phyloP scores from a whole-genome alignment of 345 rosid species.

The Brassica incana region DNA sequence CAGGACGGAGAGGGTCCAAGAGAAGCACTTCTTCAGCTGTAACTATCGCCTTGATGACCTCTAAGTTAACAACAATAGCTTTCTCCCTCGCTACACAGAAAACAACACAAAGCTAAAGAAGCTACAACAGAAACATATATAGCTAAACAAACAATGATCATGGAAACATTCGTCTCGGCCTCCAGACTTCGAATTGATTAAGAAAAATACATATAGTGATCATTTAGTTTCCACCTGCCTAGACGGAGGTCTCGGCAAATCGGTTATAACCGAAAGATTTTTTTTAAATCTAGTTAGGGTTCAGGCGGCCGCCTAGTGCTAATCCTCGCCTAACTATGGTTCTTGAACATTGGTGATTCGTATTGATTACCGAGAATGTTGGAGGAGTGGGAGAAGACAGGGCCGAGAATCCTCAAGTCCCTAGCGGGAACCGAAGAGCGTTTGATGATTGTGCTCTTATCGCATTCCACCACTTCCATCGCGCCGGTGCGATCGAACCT shows the following conservation, averaged over 20 bases:
- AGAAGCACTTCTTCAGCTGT: background rate
- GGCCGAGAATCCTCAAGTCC: conserved; percentile 93
- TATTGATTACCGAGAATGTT: conserved; percentile 53
- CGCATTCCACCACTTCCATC: conserved; percentile 81
- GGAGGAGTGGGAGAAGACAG: conserved; percentile 87
- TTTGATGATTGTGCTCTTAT: conserved; percentile 71
- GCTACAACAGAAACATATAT: background rate
- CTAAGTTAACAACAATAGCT: background rate
- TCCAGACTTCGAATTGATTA: background rate
- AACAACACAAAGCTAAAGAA: background rate
- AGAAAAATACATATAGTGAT: too few species aligned
- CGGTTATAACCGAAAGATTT: too few species aligned
- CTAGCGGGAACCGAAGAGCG: conserved; percentile 81
- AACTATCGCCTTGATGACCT: background rate
- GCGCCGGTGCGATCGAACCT: conserved; percentile 73
- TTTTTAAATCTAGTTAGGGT: background rate
- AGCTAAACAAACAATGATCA: background rate
- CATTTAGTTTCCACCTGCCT: too few species aligned
- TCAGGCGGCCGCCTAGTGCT: background rate
- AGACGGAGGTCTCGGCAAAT: too few species aligned
- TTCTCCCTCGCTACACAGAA: background rate
- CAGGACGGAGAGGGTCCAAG: background rate
- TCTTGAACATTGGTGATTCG: background rate
- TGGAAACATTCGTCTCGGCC: background rate
- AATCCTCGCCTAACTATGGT: background rate